Conservation (phyloP, 768 basidiomycete species). For the Symmetrospora coprosmae region DNA sequence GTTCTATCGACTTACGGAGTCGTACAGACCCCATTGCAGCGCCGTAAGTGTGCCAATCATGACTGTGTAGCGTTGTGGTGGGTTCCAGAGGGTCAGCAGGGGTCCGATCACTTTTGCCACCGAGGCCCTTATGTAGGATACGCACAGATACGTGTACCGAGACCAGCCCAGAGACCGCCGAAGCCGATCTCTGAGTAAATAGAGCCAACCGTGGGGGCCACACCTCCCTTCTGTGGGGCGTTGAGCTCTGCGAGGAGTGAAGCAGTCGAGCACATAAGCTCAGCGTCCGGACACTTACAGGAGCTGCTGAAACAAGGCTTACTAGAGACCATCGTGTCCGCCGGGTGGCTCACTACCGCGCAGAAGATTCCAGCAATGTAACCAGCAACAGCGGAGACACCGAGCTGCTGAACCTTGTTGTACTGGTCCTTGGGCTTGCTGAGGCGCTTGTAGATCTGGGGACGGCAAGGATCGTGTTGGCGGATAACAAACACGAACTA, state of each 20-base stretch:
- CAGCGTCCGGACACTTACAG: not conserved
- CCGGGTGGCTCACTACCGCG: constrained; percentile 33
- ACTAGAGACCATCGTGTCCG: constrained; percentile 32
- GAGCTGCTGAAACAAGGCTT: not conserved
- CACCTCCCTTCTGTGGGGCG: constrained; percentile 29
- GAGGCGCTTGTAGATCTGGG: constrained; percentile 29
- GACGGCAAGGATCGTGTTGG: too few relatives aligned
- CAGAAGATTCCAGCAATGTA: constrained; percentile 35
- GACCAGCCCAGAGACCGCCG: constrained; percentile 43
- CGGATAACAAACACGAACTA: too few relatives aligned
- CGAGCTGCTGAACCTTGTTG: constrained; percentile 35
- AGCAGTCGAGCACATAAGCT: not conserved
- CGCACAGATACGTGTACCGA: constrained; percentile 69
- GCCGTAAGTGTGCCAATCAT: constrained; percentile 44
- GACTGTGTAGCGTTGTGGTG: too few relatives aligned
- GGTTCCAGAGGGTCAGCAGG: too few relatives aligned
- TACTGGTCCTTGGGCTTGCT: constrained; percentile 29
- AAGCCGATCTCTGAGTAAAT: constrained; percentile 33
- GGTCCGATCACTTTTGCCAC: constrained; percentile 51
- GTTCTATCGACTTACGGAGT: too few relatives aligned
- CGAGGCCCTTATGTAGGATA: not conserved
- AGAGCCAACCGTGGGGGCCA: constrained; percentile 29
- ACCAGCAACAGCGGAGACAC: constrained; percentile 31
- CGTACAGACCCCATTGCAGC: constrained; percentile 51
- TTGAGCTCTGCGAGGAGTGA: constrained; percentile 25